phyloP scores from a whole-genome alignment of 2,329 filamentous ascomycete species.

The Alternaria tenuissima region DNA sequence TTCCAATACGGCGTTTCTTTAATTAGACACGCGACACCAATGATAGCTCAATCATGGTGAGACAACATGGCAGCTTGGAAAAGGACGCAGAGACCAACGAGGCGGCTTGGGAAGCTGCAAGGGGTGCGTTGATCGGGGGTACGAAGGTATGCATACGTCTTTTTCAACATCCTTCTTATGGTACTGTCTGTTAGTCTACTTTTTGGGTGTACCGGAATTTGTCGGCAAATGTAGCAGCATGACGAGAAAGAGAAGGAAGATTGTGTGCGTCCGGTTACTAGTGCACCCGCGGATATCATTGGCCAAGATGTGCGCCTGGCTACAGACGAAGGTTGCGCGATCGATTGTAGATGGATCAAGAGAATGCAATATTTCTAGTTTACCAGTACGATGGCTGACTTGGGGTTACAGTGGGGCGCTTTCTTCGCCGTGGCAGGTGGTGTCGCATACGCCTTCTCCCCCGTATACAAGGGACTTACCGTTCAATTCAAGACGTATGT shows the following conservation, averaged over 20 bases:
- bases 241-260: not conserved
- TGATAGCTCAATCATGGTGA: conserved; percentile 46
- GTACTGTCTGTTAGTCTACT: not conserved
- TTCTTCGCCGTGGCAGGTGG: conserved; percentile 69
- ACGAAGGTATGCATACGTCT: conserved; percentile 61
- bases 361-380: not conserved
- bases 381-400: not conserved
- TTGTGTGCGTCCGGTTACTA: not conserved
- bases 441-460: conserved; percentile 70
- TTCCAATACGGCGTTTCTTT: not conserved
- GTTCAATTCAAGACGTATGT: conserved; percentile 48
- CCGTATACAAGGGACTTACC: conserved; percentile 70
- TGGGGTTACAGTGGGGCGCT: conserved; percentile 67
- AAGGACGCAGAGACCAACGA: conserved; percentile 72
- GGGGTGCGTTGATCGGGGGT: conserved; percentile 72
- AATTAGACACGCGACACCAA: not conserved
- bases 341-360: too few species aligned
- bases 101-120: conserved; percentile 75
- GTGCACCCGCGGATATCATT: not conserved
- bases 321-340: not conserved
- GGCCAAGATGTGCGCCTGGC: too few species aligned
- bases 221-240: not conserved
- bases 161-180: too few species aligned
- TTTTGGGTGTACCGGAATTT: not conserved
- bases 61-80: conserved; percentile 63